A percentile compares a stretch with the other conserved stretches of the same genome.
phyloP scores from a whole-genome alignment of 2,329 filamentous ascomycete genomes.

The Rhinocladiella similis region DNA sequence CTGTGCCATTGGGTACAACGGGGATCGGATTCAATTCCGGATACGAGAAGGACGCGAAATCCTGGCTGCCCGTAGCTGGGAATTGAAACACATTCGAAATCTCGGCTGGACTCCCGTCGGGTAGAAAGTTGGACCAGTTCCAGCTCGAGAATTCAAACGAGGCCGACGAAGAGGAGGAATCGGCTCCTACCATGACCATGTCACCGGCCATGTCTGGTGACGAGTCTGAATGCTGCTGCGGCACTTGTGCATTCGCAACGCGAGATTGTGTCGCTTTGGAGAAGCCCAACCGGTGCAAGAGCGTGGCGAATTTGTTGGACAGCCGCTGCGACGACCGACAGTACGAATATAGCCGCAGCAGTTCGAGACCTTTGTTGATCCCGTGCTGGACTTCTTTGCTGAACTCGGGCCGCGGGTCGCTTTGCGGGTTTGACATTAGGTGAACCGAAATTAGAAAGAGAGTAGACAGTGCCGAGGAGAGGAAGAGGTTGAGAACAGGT shows the following conservation, averaged over 20 bases:
- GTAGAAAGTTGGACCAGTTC: neutral
- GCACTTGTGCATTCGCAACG: too few species aligned
- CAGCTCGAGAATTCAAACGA: neutral
- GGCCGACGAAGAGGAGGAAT: neutral
- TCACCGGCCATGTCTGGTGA: neutral
- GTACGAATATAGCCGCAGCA: constrained; percentile 1
- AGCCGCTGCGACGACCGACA: constrained; percentile 8
- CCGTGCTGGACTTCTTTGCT: neutral
- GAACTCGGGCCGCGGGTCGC: neutral
- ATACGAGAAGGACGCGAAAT: neutral
- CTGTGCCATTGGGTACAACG: neutral
- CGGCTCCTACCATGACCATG: neutral
- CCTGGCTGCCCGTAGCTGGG: neutral
- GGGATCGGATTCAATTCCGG: neutral
- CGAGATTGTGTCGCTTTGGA: neutral
- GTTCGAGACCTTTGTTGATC: neutral
- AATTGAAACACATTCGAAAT: neutral
- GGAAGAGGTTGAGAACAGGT: constrained; percentile 11
- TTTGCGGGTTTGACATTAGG: neutral
- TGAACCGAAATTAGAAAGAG: constrained; percentile 11
- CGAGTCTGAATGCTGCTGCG: neutral
- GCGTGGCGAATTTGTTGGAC: constrained; percentile 4
- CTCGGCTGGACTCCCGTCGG: neutral
- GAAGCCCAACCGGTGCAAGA: neutral
- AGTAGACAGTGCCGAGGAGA: constrained; percentile 14